These are phyloP conservation scores for Talaromyces nanjingensis DNA, from an alignment of 495 filamentous ascomycete genomes.

Conservation along the genomic window DNA sequence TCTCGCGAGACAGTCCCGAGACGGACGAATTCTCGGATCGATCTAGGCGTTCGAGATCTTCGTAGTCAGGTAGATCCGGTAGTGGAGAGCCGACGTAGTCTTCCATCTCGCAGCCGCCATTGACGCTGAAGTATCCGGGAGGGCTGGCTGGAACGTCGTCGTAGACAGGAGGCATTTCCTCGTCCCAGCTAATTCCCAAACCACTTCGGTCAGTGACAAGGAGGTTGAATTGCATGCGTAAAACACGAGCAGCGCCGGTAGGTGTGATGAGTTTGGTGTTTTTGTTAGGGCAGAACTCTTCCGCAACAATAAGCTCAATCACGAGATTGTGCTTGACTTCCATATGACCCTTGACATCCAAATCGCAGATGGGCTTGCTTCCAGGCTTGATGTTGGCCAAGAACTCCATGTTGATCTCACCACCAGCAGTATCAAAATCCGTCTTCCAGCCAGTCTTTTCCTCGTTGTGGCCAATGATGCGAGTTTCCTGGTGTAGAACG, in stretches of 20 bases:
- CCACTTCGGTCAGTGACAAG: slow-evolving; percentile 76
- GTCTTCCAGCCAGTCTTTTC: slow-evolving; percentile 90
- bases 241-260: slow-evolving; percentile 82
- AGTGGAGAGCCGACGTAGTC: slow-evolving; percentile 40
- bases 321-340: slow-evolving; percentile 76
- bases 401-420: slow-evolving; percentile 77
- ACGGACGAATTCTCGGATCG: background rate
- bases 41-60: slow-evolving; percentile 39
- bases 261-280: slow-evolving; percentile 67
- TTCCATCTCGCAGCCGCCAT: slow-evolving; percentile 34
- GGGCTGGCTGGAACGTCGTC: slow-evolving; percentile 88
- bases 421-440: slow-evolving; percentile 68
- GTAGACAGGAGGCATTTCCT: slow-evolving; percentile 91
- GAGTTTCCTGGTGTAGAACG: slow-evolving; percentile 66
- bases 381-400: slow-evolving; percentile 58
- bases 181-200: slow-evolving; percentile 93
- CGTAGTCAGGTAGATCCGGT: slow-evolving; percentile 28
- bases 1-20: background rate
- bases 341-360: slow-evolving; percentile 71
- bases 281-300: slow-evolving; percentile 75
- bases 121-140: slow-evolving; percentile 59
- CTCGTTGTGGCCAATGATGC: slow-evolving; percentile 67
- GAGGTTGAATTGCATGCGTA: slow-evolving; percentile 86
- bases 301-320: slow-evolving; percentile 88
- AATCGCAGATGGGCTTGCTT: slow-evolving; percentile 66